Evolutionary conservation across 441 rosid species (phyloP).

Genomic region (Daphne laureola): DNA sequence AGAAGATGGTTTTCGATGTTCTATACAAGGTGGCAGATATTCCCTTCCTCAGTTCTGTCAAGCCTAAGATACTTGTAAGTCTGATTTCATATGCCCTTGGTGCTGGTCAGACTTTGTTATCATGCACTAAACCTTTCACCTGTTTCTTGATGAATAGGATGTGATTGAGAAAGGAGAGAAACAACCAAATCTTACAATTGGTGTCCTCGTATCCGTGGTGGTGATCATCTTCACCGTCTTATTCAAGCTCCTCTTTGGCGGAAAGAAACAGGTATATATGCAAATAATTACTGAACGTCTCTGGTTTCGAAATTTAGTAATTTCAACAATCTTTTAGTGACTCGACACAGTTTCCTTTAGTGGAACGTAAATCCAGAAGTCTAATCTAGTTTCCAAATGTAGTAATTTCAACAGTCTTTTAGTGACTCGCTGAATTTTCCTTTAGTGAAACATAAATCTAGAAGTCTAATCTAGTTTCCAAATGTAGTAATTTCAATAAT

Average conservation of each 20-base stretch:
- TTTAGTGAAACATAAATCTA: too few species aligned
- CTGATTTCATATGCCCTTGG: not conserved
- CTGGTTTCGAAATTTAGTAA: too few species aligned
- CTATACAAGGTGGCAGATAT: slow-evolving; percentile 80
- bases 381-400: too few species aligned
- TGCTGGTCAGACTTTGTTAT: not conserved
- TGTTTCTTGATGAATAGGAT: slow-evolving; percentile 31
- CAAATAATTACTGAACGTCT: too few species aligned
- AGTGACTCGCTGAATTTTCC: too few species aligned
- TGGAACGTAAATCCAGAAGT: too few species aligned
- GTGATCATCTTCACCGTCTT: slow-evolving; percentile 47
- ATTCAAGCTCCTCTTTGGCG: slow-evolving; percentile 58
- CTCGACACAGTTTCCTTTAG: too few species aligned
- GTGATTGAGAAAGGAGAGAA: slow-evolving; percentile 81
- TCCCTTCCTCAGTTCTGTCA: slow-evolving; percentile 67
- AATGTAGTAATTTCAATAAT: too few species aligned
- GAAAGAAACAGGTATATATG: slow-evolving; percentile 57
- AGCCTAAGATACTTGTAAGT: slow-evolving; percentile 57
- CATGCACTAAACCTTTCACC: not conserved
- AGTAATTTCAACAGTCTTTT: too few species aligned
- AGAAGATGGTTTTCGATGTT: slow-evolving; percentile 76
- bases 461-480: too few species aligned
- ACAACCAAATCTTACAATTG: slow-evolving; percentile 78
- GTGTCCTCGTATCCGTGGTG: slow-evolving; percentile 47
- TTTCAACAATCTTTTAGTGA: too few species aligned